Evolutionary conservation across 2,329 filamentous ascomycete species (phyloP), one percentile per base, ranked within the genome.

Genomic region (Neopestalotiopsis sp.): DNA sequence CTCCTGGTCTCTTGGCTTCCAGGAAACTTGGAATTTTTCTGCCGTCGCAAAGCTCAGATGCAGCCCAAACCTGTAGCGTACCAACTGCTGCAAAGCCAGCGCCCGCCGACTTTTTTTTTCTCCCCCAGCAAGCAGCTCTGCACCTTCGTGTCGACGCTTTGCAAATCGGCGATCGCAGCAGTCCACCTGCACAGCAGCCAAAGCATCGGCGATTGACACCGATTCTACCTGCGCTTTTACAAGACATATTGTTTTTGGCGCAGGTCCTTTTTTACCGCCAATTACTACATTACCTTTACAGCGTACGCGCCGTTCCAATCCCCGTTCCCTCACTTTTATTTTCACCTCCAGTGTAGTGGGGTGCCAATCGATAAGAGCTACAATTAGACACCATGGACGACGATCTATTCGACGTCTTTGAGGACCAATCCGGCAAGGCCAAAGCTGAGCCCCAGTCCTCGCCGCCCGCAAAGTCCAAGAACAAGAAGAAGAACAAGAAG

Each of bases 361-460:
- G 70, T 70, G 66, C 4, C 56, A 64, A 32, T 53, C 71, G 65
- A 67, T 67, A 65, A n/a, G 28, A 32, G 40, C 57, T 30, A 28
- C 9, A 13, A 34, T 28, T 28, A 28, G 24, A 28, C 71, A 78
- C 70, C 67, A 94, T 93, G 91, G 91, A 94, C 81, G 92, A 94
- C 71, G 92, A 94, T 71, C 86, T 96, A 74, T 96, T 96, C 76
- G 90, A 93, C 75, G 92, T 94, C 68, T 95, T 96, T 77, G 91
- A 94, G 72, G 90, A 92, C 76, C 85, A 87, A 77, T 84, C 89
- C 63, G 79, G 85, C 78, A 85, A 86, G 73, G 78, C 81, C 71
- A 81, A 86, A 67, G 71, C 76, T 68, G 75, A 79, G 70, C 72
- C 74, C 68, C 75, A 77, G 57, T 58, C 75, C 34, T 67, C 75